Conservation (phyloP, 345 rosid species). For the Eucalyptus curtisii region DNA sequence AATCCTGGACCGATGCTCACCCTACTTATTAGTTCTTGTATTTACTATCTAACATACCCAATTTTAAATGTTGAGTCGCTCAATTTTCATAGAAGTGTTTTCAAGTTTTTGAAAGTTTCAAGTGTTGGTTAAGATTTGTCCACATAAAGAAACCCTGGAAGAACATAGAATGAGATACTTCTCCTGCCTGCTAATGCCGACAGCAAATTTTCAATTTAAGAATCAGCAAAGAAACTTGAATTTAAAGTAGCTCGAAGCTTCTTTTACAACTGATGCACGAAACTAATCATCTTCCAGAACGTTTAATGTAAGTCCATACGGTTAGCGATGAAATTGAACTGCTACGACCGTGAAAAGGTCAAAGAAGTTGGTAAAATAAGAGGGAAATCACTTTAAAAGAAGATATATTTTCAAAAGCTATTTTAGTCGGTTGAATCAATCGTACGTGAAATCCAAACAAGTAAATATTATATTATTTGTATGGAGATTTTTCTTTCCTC, state of each 20-base stretch:
- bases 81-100: background rate
- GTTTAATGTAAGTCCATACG: background rate
- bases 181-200: background rate
- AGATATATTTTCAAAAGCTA: background rate
- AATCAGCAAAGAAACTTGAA: background rate
- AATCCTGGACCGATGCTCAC: no score
- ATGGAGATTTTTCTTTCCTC: background rate
- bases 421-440: background rate
- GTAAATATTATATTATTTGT: background rate
- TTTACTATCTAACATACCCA: background rate
- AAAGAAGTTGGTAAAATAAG: background rate
- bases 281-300: background rate
- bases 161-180: background rate
- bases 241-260: background rate
- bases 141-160: background rate
- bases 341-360: background rate
- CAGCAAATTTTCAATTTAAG: background rate
- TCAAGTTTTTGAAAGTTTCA: background rate
- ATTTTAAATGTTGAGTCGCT: background rate
- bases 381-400: background rate
- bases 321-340: background rate
- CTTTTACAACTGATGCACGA: background rate
- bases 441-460: background rate
- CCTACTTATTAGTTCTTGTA: background rate
- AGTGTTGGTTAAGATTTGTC: background rate